phyloP scores from a whole-genome alignment of 306 rosid species.

The Nissolia schottii region DNA sequence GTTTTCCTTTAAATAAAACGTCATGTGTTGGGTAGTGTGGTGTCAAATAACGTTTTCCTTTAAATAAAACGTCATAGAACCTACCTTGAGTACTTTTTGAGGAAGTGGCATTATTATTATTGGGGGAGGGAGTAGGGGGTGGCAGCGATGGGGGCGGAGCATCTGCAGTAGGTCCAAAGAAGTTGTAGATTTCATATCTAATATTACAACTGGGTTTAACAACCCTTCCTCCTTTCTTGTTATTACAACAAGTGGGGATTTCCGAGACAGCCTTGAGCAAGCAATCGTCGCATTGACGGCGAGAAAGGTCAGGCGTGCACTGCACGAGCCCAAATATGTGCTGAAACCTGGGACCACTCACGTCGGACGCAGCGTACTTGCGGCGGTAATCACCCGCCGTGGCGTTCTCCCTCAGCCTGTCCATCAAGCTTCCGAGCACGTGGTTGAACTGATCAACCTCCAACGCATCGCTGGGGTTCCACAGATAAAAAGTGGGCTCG shows the following conservation, averaged over 20 bases:
- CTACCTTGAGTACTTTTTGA: too few species aligned
- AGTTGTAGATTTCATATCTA: not conserved
- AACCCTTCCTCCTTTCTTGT: not conserved
- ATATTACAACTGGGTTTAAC: conserved; percentile 18
- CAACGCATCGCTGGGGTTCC: not conserved
- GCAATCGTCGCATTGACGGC: conserved; percentile 11
- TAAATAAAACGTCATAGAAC: too few species aligned
- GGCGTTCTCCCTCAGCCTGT: not conserved
- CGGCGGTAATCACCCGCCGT: not conserved
- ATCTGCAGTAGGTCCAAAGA: not conserved
- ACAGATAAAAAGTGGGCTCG: not conserved
- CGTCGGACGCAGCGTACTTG: conserved; percentile 14
- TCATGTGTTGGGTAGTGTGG: too few species aligned
- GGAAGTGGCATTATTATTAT: too few species aligned
- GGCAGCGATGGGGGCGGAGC: not conserved
- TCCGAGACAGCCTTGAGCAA: rapidly evolving
- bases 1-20: too few species aligned
- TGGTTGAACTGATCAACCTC: not conserved
- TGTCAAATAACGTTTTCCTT: not conserved
- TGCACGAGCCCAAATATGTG: conserved; percentile 17
- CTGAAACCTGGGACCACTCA: not conserved
- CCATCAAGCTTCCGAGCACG: not conserved
- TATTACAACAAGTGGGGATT: not conserved
- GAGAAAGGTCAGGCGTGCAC: conserved; percentile 29
- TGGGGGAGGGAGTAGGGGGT: not conserved